Evolutionary conservation across 768 basidiomycete genomes (phyloP).

Genomic region (Mrakia gelida): DNA sequence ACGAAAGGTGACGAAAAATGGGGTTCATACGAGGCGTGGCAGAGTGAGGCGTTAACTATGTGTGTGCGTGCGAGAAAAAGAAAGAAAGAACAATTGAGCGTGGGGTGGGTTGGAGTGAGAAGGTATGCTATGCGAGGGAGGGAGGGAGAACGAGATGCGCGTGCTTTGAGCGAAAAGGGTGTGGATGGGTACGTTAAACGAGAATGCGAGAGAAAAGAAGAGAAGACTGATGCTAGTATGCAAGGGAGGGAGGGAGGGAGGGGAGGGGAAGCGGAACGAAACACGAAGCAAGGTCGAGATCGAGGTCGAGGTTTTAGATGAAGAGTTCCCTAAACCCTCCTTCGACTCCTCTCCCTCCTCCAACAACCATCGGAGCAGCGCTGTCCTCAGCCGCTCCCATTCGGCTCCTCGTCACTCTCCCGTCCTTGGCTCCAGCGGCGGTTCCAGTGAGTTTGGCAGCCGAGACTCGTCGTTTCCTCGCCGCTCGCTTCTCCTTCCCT

Average conservation of each 20-base stretch:
- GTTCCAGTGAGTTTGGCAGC: background rate
- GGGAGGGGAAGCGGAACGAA: background rate
- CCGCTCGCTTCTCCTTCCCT: slow-evolving; percentile 16
- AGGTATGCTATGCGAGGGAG: too few relatives aligned
- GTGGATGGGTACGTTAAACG: too few relatives aligned
- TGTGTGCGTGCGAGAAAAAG: too few relatives aligned
- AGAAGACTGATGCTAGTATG: too few relatives aligned
- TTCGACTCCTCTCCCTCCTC: background rate
- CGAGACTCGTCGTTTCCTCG: slow-evolving; percentile 16
- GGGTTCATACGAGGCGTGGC: too few relatives aligned
- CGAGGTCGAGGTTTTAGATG: background rate
- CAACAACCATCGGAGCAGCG: too few relatives aligned
- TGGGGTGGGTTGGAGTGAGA: too few relatives aligned
- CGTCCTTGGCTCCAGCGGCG: background rate
- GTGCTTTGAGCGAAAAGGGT: background rate
- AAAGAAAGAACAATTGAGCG: too few relatives aligned
- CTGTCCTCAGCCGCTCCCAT: background rate
- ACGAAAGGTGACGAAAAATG: too few relatives aligned
- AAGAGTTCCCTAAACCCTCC: slow-evolving; percentile 26
- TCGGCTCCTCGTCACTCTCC: background rate
- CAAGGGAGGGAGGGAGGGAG: background rate
- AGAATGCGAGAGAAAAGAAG: background rate
- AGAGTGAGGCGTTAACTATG: too few relatives aligned
- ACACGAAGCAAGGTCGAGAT: background rate
- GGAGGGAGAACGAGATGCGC: too few relatives aligned